Evolutionary conservation across 23 red algal species (phyloP).

Genomic region (Gracilariopsis chorda): DNA sequence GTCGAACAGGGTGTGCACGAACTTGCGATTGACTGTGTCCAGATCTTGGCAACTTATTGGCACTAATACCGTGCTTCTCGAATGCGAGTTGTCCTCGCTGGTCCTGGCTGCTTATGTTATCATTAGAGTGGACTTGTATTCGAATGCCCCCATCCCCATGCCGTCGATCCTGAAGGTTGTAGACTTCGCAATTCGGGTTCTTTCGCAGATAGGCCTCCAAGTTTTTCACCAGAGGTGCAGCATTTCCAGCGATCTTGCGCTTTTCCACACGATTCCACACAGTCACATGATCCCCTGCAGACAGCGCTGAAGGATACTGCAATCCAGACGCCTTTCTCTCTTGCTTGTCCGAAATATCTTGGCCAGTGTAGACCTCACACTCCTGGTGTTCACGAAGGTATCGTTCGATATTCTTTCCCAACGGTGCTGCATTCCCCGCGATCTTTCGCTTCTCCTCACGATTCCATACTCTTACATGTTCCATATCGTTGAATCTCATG

Average conservation of each 20-base stretch:
- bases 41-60: too few species aligned
- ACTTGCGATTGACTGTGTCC: too few species aligned
- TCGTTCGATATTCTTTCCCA: constrained; percentile 76
- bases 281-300: neutral
- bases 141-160: too few species aligned
- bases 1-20: too few species aligned
- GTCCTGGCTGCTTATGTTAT: too few species aligned
- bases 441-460: constrained; percentile 77
- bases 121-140: too few species aligned
- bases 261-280: constrained; percentile 67
- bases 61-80: too few species aligned
- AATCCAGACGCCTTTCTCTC: neutral
- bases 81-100: too few species aligned
- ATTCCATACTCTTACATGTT: too few species aligned
- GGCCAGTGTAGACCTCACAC: constrained; percentile 85
- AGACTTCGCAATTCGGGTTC: constrained; percentile 81
- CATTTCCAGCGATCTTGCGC: constrained; percentile 85
- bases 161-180: constrained; percentile 69
- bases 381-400: constrained; percentile 83
- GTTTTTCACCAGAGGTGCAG: constrained; percentile 71
- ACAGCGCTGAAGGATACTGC: constrained; percentile 8
- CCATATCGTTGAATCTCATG: too few species aligned
- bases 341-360: neutral
- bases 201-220: constrained; percentile 65
- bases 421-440: constrained; percentile 90